Evolutionary conservation across 148 eudicot genomes (phyloP).

Genomic region (Camellia granthamiana): DNA sequence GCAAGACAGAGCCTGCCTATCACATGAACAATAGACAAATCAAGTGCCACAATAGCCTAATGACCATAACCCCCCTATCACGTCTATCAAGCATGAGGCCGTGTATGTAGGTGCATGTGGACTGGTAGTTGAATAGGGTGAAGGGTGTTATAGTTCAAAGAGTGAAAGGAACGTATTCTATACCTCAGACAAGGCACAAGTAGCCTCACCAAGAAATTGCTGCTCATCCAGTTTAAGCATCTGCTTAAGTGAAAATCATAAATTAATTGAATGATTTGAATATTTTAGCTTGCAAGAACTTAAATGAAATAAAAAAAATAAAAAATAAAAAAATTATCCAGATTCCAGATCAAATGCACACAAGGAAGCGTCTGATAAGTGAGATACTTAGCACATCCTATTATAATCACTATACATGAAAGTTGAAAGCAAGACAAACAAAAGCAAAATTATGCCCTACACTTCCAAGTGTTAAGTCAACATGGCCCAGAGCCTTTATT

Average conservation of each 20-base stretch:
- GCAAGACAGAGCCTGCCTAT: neutral
- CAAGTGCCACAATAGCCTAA: neutral
- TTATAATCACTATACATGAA: neutral
- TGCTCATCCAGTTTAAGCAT: slow-evolving; percentile 91
- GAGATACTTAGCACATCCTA: neutral
- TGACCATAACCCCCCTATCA: neutral
- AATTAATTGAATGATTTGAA: neutral
- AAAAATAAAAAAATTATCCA: neutral
- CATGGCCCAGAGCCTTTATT: neutral
- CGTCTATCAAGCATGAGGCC: neutral
- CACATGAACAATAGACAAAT: neutral
- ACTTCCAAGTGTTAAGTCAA: neutral
- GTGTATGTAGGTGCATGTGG: neutral
- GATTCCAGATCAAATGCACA: neutral
- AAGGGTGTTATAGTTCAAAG: neutral
- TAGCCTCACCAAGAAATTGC: slow-evolving; percentile 95
- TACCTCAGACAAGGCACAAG: slow-evolving; percentile 88
- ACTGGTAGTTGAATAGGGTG: neutral
- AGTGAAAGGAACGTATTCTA: neutral
- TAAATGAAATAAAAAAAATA: neutral
- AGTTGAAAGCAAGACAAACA: slow-evolving; percentile 5
- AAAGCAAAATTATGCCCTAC: neutral
- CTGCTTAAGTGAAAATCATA: slow-evolving; percentile 34
- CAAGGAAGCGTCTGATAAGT: neutral
- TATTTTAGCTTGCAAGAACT: neutral